Percentiles rank a stretch among this genome's conserved stretches.
Conservation (phyloP, 345 rosid genomes). For the Eucalyptus albens region DNA sequence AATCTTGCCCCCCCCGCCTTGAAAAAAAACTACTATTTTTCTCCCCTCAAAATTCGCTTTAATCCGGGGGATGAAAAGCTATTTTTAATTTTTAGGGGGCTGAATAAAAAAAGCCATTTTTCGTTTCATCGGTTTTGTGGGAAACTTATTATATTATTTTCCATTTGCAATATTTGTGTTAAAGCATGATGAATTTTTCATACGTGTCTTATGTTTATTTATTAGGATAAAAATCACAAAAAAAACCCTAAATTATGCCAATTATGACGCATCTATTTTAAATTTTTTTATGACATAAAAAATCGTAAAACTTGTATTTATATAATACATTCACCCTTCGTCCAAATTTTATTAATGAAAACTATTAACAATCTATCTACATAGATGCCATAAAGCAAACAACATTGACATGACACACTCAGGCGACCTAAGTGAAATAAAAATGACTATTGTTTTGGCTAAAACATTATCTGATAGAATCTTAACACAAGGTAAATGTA, state of each 20-base stretch:
- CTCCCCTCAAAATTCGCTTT: background rate
- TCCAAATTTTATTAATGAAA: no score
- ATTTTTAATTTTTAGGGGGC: background rate
- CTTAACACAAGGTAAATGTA: background rate
- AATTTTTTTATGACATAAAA: no score
- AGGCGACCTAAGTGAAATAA: accelerated
- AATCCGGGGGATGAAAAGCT: background rate
- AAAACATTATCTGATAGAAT: no score
- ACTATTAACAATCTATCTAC: no score
- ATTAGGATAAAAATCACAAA: background rate
- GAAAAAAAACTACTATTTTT: background rate
- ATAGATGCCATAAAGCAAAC: no score
- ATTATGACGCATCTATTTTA: no score
- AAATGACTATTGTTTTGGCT: accelerated
- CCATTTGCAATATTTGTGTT: background rate
- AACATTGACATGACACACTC: background rate
- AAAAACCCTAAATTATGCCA: no score
- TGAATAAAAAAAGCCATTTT: background rate
- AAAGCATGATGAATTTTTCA: background rate
- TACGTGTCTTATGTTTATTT: background rate
- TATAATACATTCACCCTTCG: background rate
- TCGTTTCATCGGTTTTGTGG: background rate
- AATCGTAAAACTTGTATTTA: background rate
- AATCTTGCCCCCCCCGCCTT: background rate
- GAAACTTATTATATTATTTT: background rate